These are phyloP conservation scores for Trypanosoma boissoni DNA, from an alignment of 208 protist species.

Conservation along the genomic window DNA sequence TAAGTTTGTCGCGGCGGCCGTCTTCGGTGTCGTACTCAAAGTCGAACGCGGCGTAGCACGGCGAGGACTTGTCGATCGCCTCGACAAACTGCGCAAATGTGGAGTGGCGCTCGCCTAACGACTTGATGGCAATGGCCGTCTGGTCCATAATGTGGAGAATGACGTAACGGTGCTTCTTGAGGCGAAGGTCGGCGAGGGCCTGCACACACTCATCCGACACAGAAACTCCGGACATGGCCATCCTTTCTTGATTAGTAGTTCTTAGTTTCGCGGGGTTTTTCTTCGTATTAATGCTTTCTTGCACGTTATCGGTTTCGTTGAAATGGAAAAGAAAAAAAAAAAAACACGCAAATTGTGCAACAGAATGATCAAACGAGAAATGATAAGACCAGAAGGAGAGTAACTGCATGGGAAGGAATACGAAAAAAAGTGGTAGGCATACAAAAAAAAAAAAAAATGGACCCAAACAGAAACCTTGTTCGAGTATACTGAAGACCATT, in stretches of 20 bases:
- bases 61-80: conserved; percentile 58
- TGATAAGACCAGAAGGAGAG: conserved; percentile 10
- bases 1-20: conserved; percentile 81
- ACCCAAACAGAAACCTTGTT: not conserved
- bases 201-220: conserved; percentile 56
- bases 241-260: conserved; percentile 19
- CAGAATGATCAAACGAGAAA: not conserved
- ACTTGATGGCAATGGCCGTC: conserved; percentile 75
- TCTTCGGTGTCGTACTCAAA: conserved; percentile 77
- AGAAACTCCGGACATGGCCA: conserved; percentile 88
- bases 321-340: not conserved
- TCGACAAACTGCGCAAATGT: conserved; percentile 79
- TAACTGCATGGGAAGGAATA: too few relatives aligned
- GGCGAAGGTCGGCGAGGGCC: conserved; percentile 76
- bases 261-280: not conserved
- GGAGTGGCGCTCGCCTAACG: conserved; percentile 37
- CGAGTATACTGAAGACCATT: not conserved
- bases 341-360: conserved; percentile 5
- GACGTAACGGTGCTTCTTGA: conserved; percentile 82
- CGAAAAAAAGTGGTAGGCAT: conserved; percentile 15
- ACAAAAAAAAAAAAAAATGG: conserved; percentile 15
- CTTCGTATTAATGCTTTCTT: conserved; percentile 5
- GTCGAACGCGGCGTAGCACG: conserved; percentile 92
- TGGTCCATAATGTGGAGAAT: conserved; percentile 83
- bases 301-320: too few relatives aligned